A percentile compares a stretch with the other conserved stretches of the same genome.
These are phyloP conservation scores for Candida coquimbonensis DNA, from an alignment of 805 yeast genomes.

Conservation along the genomic window DNA sequence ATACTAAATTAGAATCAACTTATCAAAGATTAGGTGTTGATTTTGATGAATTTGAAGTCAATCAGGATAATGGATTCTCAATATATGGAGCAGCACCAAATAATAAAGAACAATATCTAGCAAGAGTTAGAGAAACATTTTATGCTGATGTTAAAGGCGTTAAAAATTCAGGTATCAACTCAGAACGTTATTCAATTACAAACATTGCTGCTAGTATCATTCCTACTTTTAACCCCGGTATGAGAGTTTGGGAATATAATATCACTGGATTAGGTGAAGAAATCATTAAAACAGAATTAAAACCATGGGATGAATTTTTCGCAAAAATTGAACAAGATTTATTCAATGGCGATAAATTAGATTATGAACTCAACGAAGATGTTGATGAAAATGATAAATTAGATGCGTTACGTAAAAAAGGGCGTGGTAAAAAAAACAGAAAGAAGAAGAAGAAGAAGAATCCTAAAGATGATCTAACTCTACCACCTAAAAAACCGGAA, in stretches of 20 bases:
- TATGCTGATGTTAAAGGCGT: constrained; percentile 33
- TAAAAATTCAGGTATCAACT: constrained; percentile 28
- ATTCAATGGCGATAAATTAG: constrained; percentile 17
- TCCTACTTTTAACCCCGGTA: constrained; percentile 80
- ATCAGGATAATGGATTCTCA: constrained; percentile 22
- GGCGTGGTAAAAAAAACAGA: constrained; percentile 1
- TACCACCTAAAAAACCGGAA: constrained; percentile 55
- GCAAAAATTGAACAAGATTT: constrained; percentile 35
- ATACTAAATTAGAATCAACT: not conserved
- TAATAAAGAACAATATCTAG: constrained; percentile 61
- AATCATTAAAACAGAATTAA: constrained; percentile 6
- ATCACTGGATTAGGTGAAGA: constrained; percentile 41
- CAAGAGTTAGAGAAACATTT: constrained; percentile 42
- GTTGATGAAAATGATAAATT: constrained; percentile 1
- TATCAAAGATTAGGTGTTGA: not conserved
- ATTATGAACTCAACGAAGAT: constrained; percentile 19
- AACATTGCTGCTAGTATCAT: constrained; percentile 69
- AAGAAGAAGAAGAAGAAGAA: constrained; percentile 23
- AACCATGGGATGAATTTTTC: constrained; percentile 59
- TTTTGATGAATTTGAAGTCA: constrained; percentile 11
- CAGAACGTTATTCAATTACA: constrained; percentile 61
- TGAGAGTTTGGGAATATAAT: constrained; percentile 85
- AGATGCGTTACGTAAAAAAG: not conserved
- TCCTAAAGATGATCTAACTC: constrained; percentile 44
- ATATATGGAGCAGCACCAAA: constrained; percentile 58